Evolutionary conservation across 345 rosid species (phyloP).

Genomic region (Geranium brycei): DNA sequence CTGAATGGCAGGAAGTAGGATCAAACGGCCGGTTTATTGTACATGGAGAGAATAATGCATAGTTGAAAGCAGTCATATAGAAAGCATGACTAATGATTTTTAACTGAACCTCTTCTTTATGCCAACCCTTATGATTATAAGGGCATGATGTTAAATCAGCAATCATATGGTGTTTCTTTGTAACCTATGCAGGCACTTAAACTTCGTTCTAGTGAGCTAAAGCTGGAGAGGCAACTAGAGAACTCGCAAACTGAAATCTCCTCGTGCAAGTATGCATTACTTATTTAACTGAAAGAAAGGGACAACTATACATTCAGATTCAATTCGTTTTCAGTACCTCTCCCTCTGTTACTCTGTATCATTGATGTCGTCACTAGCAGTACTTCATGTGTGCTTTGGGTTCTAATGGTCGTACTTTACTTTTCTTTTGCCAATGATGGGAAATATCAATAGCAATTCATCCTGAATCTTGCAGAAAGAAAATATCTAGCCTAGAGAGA

Average conservation of each 20-base stretch:
- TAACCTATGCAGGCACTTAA: slow-evolving; percentile 61
- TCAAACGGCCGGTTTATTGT: neutral
- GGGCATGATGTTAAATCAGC: neutral
- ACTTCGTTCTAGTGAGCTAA: slow-evolving; percentile 84
- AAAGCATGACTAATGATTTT: neutral
- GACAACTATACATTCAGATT: neutral
- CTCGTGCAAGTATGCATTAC: slow-evolving; percentile 49
- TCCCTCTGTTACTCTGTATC: neutral
- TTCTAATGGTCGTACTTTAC: neutral
- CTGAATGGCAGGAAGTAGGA: neutral
- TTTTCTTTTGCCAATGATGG: neutral
- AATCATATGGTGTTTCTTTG: neutral
- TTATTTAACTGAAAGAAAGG: slow-evolving; percentile 1
- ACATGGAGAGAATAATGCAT: neutral
- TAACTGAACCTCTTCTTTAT: neutral
- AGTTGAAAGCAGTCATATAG: too few relatives aligned
- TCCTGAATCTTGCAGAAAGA: slow-evolving; percentile 44
- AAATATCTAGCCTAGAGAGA: slow-evolving; percentile 66
- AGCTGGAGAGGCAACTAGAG: slow-evolving; percentile 87
- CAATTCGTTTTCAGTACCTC: neutral
- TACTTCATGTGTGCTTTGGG: neutral
- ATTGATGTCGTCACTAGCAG: neutral
- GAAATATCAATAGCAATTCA: neutral
- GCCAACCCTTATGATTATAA: neutral
- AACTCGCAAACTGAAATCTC: slow-evolving; percentile 58